Percentiles rank a stretch among this genome's conserved stretches.
phyloP scores from a whole-genome alignment of 225 moss, liverwort and hornwort genomes.

The Climacium dendroides region DNA sequence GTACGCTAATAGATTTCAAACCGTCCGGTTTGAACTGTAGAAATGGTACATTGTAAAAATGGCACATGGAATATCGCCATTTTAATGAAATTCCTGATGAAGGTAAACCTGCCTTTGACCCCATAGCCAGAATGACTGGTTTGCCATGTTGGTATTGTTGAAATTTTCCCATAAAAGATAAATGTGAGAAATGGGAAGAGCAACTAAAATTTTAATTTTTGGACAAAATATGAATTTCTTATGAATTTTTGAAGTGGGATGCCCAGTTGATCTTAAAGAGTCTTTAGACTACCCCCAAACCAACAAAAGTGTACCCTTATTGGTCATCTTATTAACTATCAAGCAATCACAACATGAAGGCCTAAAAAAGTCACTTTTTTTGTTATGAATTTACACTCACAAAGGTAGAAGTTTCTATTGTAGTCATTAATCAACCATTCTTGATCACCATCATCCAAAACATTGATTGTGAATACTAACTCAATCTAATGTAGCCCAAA shows the following conservation, averaged over 20 bases:
- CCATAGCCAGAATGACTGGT: neutral
- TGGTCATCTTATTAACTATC: neutral
- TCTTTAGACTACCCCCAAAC: neutral
- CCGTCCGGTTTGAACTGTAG: too few species aligned
- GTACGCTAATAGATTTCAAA: too few species aligned
- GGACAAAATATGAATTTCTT: neutral
- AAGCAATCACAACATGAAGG: accelerated
- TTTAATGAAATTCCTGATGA: too few species aligned
- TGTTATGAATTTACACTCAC: neutral
- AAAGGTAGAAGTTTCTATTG: neutral
- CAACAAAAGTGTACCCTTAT: neutral
- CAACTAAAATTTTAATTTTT: neutral
- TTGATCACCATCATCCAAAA: neutral
- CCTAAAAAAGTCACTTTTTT: neutral
- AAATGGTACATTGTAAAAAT: too few species aligned
- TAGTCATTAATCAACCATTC: neutral
- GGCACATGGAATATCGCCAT: too few species aligned
- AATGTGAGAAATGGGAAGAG: neutral
- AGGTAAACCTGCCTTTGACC: too few species aligned
- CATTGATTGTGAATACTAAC: too few species aligned
- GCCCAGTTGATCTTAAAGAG: accelerated
- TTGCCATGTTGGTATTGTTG: neutral
- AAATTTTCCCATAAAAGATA: neutral
- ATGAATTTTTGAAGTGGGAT: neutral
- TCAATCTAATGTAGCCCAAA: neutral